Percentiles rank a stretch among this genome's conserved stretches.
These are phyloP conservation scores for Alopecurus myosuroides DNA, from an alignment of 176 grass and related monocot species.

Conservation along the genomic window DNA sequence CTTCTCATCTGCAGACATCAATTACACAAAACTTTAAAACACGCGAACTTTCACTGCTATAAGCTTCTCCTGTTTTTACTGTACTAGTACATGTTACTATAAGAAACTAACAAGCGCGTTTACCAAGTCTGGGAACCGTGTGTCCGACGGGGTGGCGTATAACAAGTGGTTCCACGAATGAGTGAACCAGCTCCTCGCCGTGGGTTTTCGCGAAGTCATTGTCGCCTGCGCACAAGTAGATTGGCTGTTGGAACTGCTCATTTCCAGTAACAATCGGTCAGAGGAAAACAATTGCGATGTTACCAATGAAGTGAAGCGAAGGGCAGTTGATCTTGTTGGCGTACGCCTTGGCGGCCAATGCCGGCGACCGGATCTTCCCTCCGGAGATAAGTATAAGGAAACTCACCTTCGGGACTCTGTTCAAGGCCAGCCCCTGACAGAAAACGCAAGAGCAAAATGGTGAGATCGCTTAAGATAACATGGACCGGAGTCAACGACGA, in stretches of 20 bases:
- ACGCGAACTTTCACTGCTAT: not conserved
- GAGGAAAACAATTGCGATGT: not conserved
- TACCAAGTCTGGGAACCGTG: conserved; percentile 85
- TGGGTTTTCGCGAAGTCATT: conserved; percentile 46
- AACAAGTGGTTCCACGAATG: conserved; percentile 46
- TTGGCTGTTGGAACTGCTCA: not conserved
- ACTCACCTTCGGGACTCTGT: conserved; percentile 60
- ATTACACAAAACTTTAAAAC: not conserved
- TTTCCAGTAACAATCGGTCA: not conserved
- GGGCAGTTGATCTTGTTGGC: conserved; percentile 43
- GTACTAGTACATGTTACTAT: no score
- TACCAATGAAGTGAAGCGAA: conserved; percentile 77
- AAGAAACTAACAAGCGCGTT: not conserved
- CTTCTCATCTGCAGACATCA: conserved; percentile 35
- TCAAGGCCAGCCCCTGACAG: conserved; percentile 64
- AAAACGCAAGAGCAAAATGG: not conserved
- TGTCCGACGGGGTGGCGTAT: conserved; percentile 68
- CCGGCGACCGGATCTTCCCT: conserved; percentile 44
- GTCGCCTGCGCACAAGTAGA: conserved; percentile 34
- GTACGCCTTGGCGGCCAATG: conserved; percentile 58
- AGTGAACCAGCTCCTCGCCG: conserved; percentile 56
- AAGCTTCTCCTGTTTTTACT: not conserved
- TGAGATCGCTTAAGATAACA: not conserved
- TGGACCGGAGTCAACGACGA: not conserved
- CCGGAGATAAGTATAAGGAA: conserved; percentile 59